Percentiles rank a stretch among this genome's conserved stretches.
These are phyloP conservation scores for Phytophthora citricola DNA, from an alignment of 352 stramenopile species.

Conservation along the genomic window DNA sequence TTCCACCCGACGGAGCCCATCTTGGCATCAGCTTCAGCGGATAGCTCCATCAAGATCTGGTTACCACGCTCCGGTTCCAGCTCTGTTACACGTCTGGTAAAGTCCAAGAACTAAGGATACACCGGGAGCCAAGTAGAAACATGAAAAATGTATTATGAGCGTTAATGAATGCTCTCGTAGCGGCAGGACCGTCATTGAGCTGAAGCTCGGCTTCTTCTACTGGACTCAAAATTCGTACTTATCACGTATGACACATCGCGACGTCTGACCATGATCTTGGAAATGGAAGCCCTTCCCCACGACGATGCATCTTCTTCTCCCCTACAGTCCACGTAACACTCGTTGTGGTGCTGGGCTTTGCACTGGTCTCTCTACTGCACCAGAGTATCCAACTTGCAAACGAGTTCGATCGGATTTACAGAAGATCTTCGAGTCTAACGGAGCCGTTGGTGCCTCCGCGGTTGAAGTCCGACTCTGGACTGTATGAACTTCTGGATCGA, in stretches of 20 bases:
- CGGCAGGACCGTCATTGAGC: neutral
- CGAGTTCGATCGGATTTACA: slow-evolving; percentile 3
- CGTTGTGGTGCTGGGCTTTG: neutral
- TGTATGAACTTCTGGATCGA: slow-evolving; percentile 12
- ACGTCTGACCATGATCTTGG: neutral
- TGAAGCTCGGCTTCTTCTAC: too few relatives aligned
- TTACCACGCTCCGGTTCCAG: slow-evolving; percentile 60
- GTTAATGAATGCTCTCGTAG: slow-evolving; percentile 24
- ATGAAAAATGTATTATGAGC: slow-evolving; percentile 28
- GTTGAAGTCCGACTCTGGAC: slow-evolving; percentile 16
- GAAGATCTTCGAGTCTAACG: slow-evolving; percentile 16
- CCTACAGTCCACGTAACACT: neutral
- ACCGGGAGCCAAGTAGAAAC: slow-evolving; percentile 18
- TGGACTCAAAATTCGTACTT: neutral
- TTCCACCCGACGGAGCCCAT: slow-evolving; percentile 89
- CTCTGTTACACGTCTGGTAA: slow-evolving; percentile 53
- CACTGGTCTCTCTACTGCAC: slow-evolving; percentile 13
- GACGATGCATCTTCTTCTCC: neutral
- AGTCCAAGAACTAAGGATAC: slow-evolving; percentile 59
- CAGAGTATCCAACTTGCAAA: slow-evolving; percentile 7
- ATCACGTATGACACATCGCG: neutral
- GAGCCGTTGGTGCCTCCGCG: slow-evolving; percentile 22
- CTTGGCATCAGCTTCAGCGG: slow-evolving; percentile 83
- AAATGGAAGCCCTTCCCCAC: neutral
- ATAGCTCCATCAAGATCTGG: slow-evolving; percentile 91